These are phyloP conservation scores for Arxiozyma heterogenica DNA, from an alignment of 1,139 yeast species.

Conservation along the genomic window DNA sequence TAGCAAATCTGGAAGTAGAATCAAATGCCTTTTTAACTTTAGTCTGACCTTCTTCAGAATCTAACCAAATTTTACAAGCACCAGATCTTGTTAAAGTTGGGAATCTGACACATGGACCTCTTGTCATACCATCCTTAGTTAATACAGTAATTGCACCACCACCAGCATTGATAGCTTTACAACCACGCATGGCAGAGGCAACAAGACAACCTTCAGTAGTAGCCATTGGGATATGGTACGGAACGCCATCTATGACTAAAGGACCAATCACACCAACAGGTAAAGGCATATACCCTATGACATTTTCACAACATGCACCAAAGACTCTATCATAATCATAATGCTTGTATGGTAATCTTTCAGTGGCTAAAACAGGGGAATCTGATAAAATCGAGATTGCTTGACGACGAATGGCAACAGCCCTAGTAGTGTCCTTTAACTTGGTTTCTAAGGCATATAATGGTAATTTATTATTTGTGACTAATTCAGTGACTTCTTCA, in stretches of 20 bases:
- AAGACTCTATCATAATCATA: slow-evolving; percentile 94
- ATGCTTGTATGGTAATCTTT: slow-evolving; percentile 65
- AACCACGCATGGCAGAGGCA: slow-evolving; percentile 98
- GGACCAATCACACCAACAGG: slow-evolving; percentile 99
- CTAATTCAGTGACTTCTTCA: slow-evolving; percentile 67
- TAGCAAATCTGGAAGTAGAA: slow-evolving; percentile 97
- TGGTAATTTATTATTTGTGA: slow-evolving; percentile 78
- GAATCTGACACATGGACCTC: slow-evolving; percentile 97
- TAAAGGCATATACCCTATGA: slow-evolving; percentile 90
- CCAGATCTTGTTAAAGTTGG: slow-evolving; percentile 81
- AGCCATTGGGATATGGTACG: slow-evolving; percentile 95
- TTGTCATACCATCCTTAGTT: slow-evolving; percentile 96
- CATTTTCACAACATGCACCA: slow-evolving; percentile 99
- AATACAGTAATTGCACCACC: slow-evolving; percentile 93
- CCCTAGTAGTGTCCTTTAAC: slow-evolving; percentile 78
- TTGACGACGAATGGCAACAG: slow-evolving; percentile 87
- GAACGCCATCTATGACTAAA: slow-evolving; percentile 74
- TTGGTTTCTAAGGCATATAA: slow-evolving; percentile 91
- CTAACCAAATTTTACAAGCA: slow-evolving; percentile 91
- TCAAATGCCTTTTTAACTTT: slow-evolving; percentile 83
- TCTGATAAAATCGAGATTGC: slow-evolving; percentile 77
- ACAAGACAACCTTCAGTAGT: slow-evolving; percentile 98
- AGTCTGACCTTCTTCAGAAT: slow-evolving; percentile 86
- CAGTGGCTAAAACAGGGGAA: slow-evolving; percentile 69
- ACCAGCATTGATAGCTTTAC: slow-evolving; percentile 95